Base-by-base conservation (phyloP, 164 flowering plant species). In the Aristolochia californica region DNA sequence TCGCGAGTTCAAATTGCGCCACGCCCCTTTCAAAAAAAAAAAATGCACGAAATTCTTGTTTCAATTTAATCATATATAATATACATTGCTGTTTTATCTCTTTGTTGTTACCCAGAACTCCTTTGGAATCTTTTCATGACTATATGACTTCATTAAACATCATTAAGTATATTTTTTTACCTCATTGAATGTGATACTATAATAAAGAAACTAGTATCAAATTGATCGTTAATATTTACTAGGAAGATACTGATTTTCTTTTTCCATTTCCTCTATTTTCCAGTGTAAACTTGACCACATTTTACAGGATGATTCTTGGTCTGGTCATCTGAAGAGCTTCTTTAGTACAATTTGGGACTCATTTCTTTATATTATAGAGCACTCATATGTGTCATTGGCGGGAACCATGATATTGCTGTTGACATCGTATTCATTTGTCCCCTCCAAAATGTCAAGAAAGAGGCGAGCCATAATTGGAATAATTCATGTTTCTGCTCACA, bases 251-350 rank as follows among this genome's bases (percentile, higher is more conserved):
- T 26, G 20, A 18, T 27, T 21, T 21, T 18, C 50, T 17, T 47
- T 47, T 14, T 4, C n/a, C 18, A 27, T 28, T 16, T 53, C 49
- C 53, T 49, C 30, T 20, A 17, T 56, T 65, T 66, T 65, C 43
- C 75, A 94, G 96, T 94, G 99, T 74, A 75, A 85, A 74, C 93
- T 94, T 21, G 81, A 75, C 58, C 91, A 88, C 68, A 78, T 90
- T 53, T 75, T 90, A 69, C 87, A 70, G 74, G 83, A 72, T 22
- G 88, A 84, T 70, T 71, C 95, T 23, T 77, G 87, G 74, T 75
- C 93, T 30, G 97, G 95, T 56, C 96, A 78, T 56, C 38, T 94
- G 63, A 65, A 70, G 70, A 85, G 87, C 73, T 94, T 94, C 84
- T 82, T 86, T 57, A 66, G 74, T 68, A 75, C 89, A 27, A 87